Evolutionary conservation across 257 asterid genomes (phyloP).

Genomic region (Solanum dulcamara): DNA sequence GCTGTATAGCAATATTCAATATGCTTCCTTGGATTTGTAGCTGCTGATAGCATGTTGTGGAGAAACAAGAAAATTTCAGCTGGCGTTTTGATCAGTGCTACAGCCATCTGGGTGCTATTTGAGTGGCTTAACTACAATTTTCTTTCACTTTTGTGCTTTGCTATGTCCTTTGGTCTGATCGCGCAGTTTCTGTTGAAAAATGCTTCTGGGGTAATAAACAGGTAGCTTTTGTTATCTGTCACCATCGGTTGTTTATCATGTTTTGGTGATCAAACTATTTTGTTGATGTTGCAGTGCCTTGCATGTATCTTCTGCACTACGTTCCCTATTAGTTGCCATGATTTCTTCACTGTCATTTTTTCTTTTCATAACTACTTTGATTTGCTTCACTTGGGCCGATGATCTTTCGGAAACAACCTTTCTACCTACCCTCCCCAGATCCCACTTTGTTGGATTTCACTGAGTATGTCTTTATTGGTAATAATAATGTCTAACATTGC

Average conservation of each 20-base stretch:
- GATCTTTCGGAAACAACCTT: neutral
- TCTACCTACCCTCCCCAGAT: neutral
- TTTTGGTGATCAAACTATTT: neutral
- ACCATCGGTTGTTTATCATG: neutral
- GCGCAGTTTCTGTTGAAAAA: constrained; percentile 59
- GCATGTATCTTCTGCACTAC: neutral
- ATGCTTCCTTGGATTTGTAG: neutral
- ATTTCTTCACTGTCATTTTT: neutral
- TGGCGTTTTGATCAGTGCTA: constrained; percentile 4
- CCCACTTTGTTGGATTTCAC: neutral
- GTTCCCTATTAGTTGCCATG: neutral
- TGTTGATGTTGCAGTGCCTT: neutral
- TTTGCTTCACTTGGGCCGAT: neutral
- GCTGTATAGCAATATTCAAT: neutral
- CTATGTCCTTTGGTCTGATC: constrained; percentile 38
- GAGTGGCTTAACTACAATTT: constrained; percentile 23
- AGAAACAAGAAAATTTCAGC: constrained; percentile 18
- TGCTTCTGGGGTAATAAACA: constrained; percentile 45
- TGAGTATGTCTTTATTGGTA: neutral
- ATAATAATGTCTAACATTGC: neutral
- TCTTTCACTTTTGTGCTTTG: constrained; percentile 25
- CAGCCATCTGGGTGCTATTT: constrained; percentile 14
- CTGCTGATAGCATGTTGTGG: constrained; percentile 17
- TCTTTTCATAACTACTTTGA: neutral
- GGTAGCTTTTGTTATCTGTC: constrained; percentile 9